phyloP scores from a whole-genome alignment of 2,329 filamentous ascomycete species.

The Fusarium chaquense region DNA sequence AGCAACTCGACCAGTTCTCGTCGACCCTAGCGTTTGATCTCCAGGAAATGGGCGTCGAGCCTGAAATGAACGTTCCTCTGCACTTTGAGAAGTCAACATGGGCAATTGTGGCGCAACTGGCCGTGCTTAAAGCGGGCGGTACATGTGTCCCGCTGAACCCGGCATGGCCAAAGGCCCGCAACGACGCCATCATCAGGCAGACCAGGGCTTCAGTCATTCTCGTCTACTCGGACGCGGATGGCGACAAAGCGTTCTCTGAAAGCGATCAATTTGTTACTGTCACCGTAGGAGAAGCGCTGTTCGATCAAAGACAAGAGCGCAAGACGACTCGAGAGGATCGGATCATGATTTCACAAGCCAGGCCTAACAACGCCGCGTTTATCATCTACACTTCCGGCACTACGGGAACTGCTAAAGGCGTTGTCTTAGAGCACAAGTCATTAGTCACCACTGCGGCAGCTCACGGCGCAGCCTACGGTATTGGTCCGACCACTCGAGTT shows the following conservation, averaged over 20 bases:
- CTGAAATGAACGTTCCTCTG: constrained; percentile 9
- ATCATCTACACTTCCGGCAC: constrained; percentile 9
- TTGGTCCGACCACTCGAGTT: constrained; percentile 1
- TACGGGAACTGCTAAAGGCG: constrained; percentile 8
- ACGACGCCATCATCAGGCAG: constrained; percentile 4
- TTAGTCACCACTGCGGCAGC: constrained; percentile 6
- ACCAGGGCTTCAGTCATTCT: constrained; percentile 10
- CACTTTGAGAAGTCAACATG: constrained; percentile 5
- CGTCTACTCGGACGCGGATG: constrained; percentile 6
- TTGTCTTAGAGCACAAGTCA: constrained; percentile 6
- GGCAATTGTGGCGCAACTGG: constrained; percentile 7
- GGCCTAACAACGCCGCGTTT: constrained; percentile 5
- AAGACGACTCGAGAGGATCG: constrained; percentile 4
- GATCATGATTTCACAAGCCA: constrained; percentile 2
- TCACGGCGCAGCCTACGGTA: constrained; percentile 7
- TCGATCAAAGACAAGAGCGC: constrained; percentile 8
- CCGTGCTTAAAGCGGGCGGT: constrained; percentile 11
- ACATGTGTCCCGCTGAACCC: constrained; percentile 7
- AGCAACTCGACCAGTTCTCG: constrained; percentile 7
- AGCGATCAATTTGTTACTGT: constrained; percentile 4
- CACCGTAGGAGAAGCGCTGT: constrained; percentile 8
- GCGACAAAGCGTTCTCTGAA: constrained; percentile 8
- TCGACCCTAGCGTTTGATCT: constrained; percentile 3
- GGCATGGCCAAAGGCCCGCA: constrained; percentile 8
- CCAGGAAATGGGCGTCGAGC: constrained; percentile 4